Evolutionary conservation across 257 asterid genomes (phyloP).

Genomic region (Nemophila menziesii): DNA sequence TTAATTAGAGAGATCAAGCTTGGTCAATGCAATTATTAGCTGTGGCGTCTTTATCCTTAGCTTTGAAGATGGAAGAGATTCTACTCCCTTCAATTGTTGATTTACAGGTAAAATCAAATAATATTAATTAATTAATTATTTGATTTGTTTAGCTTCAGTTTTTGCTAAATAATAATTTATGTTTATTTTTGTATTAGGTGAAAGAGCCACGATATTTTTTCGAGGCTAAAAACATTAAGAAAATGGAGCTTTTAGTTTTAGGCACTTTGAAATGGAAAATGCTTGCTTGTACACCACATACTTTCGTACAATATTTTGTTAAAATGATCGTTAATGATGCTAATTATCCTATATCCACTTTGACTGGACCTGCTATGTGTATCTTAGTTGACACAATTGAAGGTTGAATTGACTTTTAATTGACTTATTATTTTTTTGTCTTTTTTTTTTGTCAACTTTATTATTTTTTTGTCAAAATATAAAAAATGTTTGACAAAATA

Average conservation of each 20-base stretch:
- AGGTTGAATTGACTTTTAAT: too few species aligned
- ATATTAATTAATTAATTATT: constrained; percentile 1
- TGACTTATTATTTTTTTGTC: too few species aligned
- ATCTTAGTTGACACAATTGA: constrained; percentile 37
- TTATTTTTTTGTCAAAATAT: too few species aligned
- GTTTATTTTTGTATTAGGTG: constrained; percentile 31
- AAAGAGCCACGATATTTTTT: constrained; percentile 43
- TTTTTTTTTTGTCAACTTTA: too few species aligned
- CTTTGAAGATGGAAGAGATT: constrained; percentile 64
- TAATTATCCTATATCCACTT: constrained; percentile 10
- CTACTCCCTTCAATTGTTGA: constrained; percentile 35
- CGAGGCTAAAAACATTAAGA: constrained; percentile 43
- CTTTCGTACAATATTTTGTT: constrained; percentile 46
- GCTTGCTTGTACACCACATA: constrained; percentile 51
- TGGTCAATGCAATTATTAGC: constrained; percentile 58
- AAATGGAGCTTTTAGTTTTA: constrained; percentile 71
- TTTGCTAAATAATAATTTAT: neutral
- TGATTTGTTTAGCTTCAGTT: neutral
- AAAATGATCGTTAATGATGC: constrained; percentile 25
- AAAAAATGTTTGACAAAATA: too few species aligned
- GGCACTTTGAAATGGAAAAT: constrained; percentile 57
- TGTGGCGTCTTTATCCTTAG: constrained; percentile 62
- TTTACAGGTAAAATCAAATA: constrained; percentile 39
- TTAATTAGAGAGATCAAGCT: constrained; percentile 28
- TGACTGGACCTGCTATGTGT: constrained; percentile 36